Evolutionary conservation across 2,329 filamentous ascomycete genomes (phyloP).

Genomic region (Claviceps humidiphila): DNA sequence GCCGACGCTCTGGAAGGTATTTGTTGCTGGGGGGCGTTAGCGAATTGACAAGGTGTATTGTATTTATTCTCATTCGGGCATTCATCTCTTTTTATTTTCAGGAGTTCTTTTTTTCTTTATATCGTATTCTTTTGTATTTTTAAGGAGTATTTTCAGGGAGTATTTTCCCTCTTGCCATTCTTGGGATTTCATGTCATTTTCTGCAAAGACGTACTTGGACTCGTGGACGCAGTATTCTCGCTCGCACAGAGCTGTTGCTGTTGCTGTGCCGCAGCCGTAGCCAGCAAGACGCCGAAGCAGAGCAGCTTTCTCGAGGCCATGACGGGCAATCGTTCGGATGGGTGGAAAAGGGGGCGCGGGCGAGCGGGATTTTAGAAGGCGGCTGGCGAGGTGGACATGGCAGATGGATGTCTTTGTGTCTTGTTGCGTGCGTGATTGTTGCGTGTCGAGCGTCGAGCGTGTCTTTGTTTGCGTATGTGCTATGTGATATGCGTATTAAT

Average conservation of each 20-base stretch:
- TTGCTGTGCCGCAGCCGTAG: neutral
- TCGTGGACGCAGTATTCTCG: neutral
- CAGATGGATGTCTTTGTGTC: no score
- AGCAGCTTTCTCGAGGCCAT: neutral
- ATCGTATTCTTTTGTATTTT: neutral
- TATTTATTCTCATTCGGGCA: neutral
- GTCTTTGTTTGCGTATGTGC: no score
- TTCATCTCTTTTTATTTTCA: neutral
- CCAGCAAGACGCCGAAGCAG: neutral
- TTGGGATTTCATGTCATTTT: no score
- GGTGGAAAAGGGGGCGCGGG: neutral
- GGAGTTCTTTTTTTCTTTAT: neutral
- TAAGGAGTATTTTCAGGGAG: neutral
- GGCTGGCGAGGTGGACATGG: no score
- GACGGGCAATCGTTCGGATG: no score
- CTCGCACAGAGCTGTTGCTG: neutral
- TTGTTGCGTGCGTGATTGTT: neutral
- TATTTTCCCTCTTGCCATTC: no score
- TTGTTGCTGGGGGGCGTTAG: neutral
- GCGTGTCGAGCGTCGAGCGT: no score
- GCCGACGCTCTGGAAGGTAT: conserved; percentile 3
- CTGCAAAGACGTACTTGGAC: neutral
- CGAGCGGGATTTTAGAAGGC: neutral
- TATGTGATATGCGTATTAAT: no score
- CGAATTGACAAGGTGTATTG: neutral